Percentiles rank a stretch among this genome's conserved stretches.
Conservation (phyloP, 2,329 filamentous ascomycete species). For the Ceratocystis lukuohia region DNA sequence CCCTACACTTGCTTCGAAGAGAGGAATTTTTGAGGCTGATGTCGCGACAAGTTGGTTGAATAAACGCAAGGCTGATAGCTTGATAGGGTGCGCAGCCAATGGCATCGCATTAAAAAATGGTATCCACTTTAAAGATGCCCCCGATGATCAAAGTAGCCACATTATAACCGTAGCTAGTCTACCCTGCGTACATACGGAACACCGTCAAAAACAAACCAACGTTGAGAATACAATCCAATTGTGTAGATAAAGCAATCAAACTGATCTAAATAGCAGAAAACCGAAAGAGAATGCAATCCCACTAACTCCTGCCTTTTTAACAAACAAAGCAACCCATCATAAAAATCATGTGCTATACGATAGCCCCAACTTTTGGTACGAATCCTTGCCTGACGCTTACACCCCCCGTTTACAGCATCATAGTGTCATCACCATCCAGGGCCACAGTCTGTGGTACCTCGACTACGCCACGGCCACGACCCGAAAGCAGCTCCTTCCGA, state of each 20-base stretch:
- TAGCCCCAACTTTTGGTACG: constrained; percentile 16
- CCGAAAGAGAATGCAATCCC: constrained; percentile 11
- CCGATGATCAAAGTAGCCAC: background rate
- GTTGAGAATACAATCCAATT: background rate
- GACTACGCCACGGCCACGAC: constrained; percentile 67
- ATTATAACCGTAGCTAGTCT: background rate
- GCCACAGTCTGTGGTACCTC: constrained; percentile 31
- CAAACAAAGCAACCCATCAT: constrained; percentile 19
- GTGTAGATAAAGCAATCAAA: constrained; percentile 4
- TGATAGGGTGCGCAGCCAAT: background rate
- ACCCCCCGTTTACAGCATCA: constrained; percentile 38
- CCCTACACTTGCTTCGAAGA: background rate
- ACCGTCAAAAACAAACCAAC: background rate
- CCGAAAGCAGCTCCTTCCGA: constrained; percentile 73
- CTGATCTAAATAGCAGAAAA: constrained; percentile 12
- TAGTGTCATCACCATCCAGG: constrained; percentile 76
- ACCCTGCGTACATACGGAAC: background rate
- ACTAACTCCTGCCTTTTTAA: constrained; percentile 18
- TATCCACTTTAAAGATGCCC: constrained; percentile 15
- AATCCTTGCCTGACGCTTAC: constrained; percentile 6
- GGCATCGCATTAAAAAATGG: background rate
- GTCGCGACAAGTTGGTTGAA: background rate
- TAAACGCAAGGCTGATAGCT: constrained; percentile 7
- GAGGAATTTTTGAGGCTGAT: constrained; percentile 6
- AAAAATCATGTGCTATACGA: constrained; percentile 18